A percentile compares a stretch with the other conserved stretches of the same genome.
phyloP scores from a whole-genome alignment of 2,329 filamentous ascomycete genomes.

The Colletotrichum sp. region DNA sequence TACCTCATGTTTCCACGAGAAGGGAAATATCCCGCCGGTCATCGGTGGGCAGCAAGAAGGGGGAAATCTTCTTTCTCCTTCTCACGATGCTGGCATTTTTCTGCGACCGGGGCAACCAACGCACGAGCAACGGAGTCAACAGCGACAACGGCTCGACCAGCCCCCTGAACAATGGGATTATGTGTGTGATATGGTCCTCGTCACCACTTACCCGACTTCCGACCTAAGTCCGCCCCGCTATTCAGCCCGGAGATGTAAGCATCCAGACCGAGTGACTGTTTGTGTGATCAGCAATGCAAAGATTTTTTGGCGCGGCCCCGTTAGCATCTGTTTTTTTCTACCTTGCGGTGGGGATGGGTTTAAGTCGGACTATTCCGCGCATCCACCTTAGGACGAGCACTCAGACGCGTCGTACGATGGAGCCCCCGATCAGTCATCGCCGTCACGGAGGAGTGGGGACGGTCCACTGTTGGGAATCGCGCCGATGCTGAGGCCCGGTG shows the following conservation, averaged over 20 bases:
- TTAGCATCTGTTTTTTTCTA: background rate
- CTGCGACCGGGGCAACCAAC: background rate
- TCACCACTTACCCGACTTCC: slow-evolving; percentile 4
- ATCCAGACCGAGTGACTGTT: background rate
- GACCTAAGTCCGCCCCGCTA: background rate
- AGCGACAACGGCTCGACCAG: background rate
- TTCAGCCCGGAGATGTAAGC: background rate
- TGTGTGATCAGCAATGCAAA: background rate
- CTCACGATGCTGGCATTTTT: background rate
- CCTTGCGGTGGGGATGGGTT: background rate
- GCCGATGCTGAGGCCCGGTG: background rate
- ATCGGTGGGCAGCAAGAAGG: background rate
- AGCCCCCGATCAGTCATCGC: slow-evolving; percentile 15
- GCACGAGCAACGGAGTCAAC: background rate
- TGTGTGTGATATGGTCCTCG: background rate
- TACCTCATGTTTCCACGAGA: slow-evolving; percentile 5
- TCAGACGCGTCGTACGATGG: slow-evolving; percentile 6
- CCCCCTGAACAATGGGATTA: background rate
- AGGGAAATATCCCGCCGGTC: background rate
- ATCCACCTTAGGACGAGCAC: background rate
- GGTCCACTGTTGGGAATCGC: background rate
- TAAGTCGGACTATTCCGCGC: background rate
- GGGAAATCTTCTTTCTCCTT: background rate
- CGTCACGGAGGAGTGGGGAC: slow-evolving; percentile 11
- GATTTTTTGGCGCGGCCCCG: background rate